Base-by-base conservation (phyloP, 805 yeast genomes). In the Ogataea degrootiae region DNA sequence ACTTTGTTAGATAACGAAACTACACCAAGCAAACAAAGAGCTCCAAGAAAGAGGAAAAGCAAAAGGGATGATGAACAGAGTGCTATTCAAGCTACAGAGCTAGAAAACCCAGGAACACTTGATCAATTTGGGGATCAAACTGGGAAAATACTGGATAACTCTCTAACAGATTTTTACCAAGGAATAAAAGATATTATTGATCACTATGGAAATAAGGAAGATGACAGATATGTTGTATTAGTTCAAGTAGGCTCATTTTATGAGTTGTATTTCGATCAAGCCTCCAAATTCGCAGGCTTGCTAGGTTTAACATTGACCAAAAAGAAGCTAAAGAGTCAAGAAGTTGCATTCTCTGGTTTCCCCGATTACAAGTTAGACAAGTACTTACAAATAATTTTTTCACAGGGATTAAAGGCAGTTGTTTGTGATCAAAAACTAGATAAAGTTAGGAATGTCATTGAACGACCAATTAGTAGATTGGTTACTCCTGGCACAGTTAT, bases 401-500 rank as follows among this genome's bases (percentile, higher is more conserved):
- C 83, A 46, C 66, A 77, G 21, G 83, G 82, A 2, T 72, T 75
- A 43, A 85, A 83, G 45, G 97, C 90, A 0, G 96, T 92, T 0
- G 73, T 91, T 6, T 80, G 88, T n/a, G 94, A 87, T 56, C 95
- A 92, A 65, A 73, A 66, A 37, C 54, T 42, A 14, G 58, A 60
- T 35, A 45, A 53, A 2, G 55, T 53, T 3, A 54, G 55, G 8
- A 69, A 68, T 31, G 63, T 61, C 36, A 75, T 85, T 19, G 78
- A 76, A 38, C 71, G 99, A 41, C 83, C 87, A 34, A 80, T 94
- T 0, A 76, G 88, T 6, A 71, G 97, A 38, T 79, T 92, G 7
- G 80, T 94, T 2, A 85, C 97, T 0, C 97, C 97, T 0, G 99
- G 99, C 0, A 92, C 98, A 0, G 74, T 92, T 34, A 77, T 92